Base-by-base conservation (phyloP, 2,329 filamentous ascomycete species). In the Aspergillus quadricinctus region DNA sequence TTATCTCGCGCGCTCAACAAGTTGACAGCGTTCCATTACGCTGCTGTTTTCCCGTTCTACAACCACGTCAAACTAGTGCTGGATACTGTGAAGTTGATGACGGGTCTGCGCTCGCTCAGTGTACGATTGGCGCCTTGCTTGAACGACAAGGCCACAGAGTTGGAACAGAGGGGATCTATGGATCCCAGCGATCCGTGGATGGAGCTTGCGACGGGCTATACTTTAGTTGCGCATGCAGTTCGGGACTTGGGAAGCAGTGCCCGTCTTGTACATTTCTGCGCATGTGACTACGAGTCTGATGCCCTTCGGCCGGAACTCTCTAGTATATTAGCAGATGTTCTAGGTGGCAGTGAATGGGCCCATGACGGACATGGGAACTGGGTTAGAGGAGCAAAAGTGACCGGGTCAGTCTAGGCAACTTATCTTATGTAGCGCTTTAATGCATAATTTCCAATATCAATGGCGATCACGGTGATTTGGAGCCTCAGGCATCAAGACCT, bases 11-110 rank as follows among this genome's bases (percentile, higher is more conserved):
- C 78, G 21, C 71, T 88, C 49, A 77, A 75, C 4, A 61, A 60
- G 8, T 59, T 77, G 21, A 67, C 64, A 2, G 75, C 74, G 1
- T 78, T 83, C 57, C 73, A 74, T 54, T 89, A 89, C 66, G 79
- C 86, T 3, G 85, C 83, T 40, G 81, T 89, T 7, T 90, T 90
- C 62, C 88, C 88, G 0, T 83, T 86, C 37, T 78, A 80, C 49
- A 80, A 80, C 5, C 87, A 90, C 66, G 78, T 88, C 50, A 72
- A 80, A 41, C 57, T 72, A 1, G 68, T 78, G 3, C 60, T 76
- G 41, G 74, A 72, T 48, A 72, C 83, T 1, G 69, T 83, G 1
- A 67, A 72, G 2, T 63, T 76, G 56, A 77, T 86, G 58, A 80
- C 79, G 1, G 77, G 71, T 10, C 63, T 88, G 3, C 76, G 81